Percentiles rank a stretch among this genome's conserved stretches.
phyloP scores from a whole-genome alignment of 2,329 filamentous ascomycete species.

The Exophiala sideris region DNA sequence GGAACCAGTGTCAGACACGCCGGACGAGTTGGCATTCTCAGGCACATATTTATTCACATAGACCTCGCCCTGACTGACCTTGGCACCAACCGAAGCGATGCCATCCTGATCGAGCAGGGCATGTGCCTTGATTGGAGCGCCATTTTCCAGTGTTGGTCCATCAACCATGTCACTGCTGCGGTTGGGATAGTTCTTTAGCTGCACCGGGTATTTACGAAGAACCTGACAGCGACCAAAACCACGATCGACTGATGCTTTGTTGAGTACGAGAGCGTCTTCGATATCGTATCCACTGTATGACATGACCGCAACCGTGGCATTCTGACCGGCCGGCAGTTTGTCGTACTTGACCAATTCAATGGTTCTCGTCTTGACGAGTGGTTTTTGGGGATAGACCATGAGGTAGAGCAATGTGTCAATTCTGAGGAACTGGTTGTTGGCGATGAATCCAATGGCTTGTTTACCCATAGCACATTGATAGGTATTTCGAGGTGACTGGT shows the following conservation, averaged over 20 bases:
- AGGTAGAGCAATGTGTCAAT: slow-evolving; percentile 96
- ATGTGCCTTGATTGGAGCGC: slow-evolving; percentile 64
- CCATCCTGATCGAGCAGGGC: slow-evolving; percentile 78
- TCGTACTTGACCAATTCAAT: slow-evolving; percentile 97
- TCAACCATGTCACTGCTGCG: slow-evolving; percentile 60
- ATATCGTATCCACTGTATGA: slow-evolving; percentile 99
- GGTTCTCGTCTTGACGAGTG: slow-evolving; percentile 95
- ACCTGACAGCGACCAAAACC: slow-evolving; percentile 97
- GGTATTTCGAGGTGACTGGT: slow-evolving; percentile 96
- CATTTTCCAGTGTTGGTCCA: slow-evolving; percentile 54
- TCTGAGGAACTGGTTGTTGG: slow-evolving; percentile 94
- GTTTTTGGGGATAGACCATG: slow-evolving; percentile 94
- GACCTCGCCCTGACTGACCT: slow-evolving; percentile 73
- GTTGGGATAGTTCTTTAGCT: slow-evolving; percentile 85
- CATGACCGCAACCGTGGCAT: slow-evolving; percentile 97
- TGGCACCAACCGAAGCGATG: slow-evolving; percentile 78
- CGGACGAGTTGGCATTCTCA: slow-evolving; percentile 69
- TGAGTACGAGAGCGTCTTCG: slow-evolving; percentile 92
- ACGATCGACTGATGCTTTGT: slow-evolving; percentile 91
- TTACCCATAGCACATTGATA: slow-evolving; percentile 99
- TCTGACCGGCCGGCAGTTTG: slow-evolving; percentile 93
- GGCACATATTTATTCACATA: slow-evolving; percentile 90
- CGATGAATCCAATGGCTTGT: slow-evolving; percentile 97
- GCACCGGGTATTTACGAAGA: slow-evolving; percentile 88
- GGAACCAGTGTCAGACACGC: slow-evolving; percentile 63